These are phyloP conservation scores for Xylaria palmicola DNA, from an alignment of 495 filamentous ascomycete genomes.

Conservation along the genomic window DNA sequence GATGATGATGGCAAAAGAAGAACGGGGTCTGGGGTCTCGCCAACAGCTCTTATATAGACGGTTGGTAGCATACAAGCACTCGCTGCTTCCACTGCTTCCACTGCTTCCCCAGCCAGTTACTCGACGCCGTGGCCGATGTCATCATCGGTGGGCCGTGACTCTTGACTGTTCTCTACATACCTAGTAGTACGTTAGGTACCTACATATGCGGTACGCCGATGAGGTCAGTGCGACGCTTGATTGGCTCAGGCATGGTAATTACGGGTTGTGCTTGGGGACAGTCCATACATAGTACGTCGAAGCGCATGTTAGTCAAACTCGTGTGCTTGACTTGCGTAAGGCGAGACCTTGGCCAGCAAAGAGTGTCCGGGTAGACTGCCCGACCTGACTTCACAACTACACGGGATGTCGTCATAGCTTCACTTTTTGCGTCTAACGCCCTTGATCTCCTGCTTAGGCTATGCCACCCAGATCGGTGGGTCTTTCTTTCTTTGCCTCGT, in stretches of 20 bases:
- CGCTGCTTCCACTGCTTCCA: neutral
- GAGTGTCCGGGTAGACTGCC: neutral
- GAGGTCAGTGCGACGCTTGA: too few species aligned
- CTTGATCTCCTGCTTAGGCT: neutral
- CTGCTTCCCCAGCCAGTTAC: neutral
- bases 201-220: too few species aligned
- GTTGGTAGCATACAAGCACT: neutral
- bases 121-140: neutral
- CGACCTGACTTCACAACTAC: too few species aligned
- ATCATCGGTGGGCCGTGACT: constrained; percentile 14
- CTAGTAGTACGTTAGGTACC: too few species aligned
- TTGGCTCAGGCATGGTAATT: neutral
- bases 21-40: neutral
- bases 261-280: neutral
- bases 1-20: neutral
- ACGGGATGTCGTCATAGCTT: constrained; percentile 11
- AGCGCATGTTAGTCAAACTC: neutral
- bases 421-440: neutral
- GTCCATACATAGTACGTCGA: neutral
- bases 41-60: neutral
- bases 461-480: neutral
- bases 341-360: neutral
- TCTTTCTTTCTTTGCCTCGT: too few species aligned
- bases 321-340: neutral
- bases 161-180: neutral